These are phyloP conservation scores for Avena insularis DNA, from an alignment of 176 grass and related monocot species.

Conservation along the genomic window DNA sequence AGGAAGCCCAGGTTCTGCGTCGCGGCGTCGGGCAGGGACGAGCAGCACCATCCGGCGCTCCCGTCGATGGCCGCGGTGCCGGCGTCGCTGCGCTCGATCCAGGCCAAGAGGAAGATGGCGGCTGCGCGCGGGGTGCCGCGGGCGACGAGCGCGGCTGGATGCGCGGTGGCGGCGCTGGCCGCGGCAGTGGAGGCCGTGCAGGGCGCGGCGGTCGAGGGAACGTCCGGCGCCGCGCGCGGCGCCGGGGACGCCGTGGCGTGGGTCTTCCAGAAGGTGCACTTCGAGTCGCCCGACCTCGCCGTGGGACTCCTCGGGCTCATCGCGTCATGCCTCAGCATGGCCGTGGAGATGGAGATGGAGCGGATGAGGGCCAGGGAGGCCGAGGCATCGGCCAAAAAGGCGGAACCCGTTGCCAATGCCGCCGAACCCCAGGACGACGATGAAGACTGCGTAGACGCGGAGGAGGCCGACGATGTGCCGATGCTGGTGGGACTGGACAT, in stretches of 20 bases:
- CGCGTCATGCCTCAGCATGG: conserved; percentile 46
- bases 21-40: conserved; percentile 37
- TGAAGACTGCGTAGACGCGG: neutral
- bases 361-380: conserved; percentile 23
- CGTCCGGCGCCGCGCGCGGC: conserved; percentile 42
- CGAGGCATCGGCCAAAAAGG: conserved; percentile 6
- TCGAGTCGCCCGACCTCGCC: conserved; percentile 60
- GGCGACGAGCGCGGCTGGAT: conserved; percentile 49
- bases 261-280: conserved; percentile 55
- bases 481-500: conserved; percentile 39
- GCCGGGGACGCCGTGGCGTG: conserved; percentile 57
- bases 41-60: conserved; percentile 9
- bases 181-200: conserved; percentile 50
- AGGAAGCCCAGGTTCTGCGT: conserved; percentile 22
- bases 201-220: conserved; percentile 44
- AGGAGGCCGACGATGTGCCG: conserved; percentile 31
- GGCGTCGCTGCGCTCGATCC: conserved; percentile 52
- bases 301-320: conserved; percentile 50
- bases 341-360: conserved; percentile 43
- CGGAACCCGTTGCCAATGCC: neutral
- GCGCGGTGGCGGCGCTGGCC: conserved; percentile 55
- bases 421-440: neutral
- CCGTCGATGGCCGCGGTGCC: conserved; percentile 48
- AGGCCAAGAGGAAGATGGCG: conserved; percentile 50
- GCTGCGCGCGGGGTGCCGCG: conserved; percentile 48